These are phyloP conservation scores for Heritiera littoralis DNA, from an alignment of 345 rosid genomes.

Conservation along the genomic window DNA sequence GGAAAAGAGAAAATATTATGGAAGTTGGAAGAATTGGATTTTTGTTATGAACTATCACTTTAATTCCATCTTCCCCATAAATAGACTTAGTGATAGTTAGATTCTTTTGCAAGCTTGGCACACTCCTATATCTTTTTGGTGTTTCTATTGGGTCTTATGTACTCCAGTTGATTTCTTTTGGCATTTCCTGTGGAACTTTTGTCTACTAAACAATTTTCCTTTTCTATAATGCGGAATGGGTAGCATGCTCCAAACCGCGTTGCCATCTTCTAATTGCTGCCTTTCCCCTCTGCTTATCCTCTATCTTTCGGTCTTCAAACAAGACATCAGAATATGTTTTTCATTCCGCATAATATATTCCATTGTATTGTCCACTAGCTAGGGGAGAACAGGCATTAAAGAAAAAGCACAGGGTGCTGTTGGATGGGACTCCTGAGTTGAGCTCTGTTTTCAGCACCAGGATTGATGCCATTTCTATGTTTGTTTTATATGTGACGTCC, in stretches of 20 bases:
- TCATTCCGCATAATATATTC: not conserved
- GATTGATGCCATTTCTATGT: not conserved
- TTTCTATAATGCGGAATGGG: not conserved
- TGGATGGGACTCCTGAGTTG: not conserved
- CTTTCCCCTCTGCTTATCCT: not conserved
- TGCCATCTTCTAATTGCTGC: not conserved
- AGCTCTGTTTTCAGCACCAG: not conserved
- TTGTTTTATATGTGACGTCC: not conserved
- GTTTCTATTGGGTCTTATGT: not conserved
- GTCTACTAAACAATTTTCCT: not conserved
- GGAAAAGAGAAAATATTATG: not conserved
- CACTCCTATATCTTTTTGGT: not conserved
- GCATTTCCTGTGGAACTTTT: not conserved
- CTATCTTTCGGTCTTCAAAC: not conserved
- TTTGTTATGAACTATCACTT: not conserved
- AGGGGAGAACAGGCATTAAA: not conserved
- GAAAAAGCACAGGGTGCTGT: not conserved
- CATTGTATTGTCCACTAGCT: not conserved
- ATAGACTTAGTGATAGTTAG: not conserved
- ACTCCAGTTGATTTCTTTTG: not conserved
- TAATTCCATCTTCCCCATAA: not conserved
- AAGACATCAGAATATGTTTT: not conserved
- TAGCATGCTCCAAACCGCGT: not conserved
- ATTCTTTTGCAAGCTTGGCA: not conserved
- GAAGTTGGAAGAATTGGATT: not conserved